These are phyloP conservation scores for Fragilaria radians DNA, from an alignment of 108 stramenopile genomes.

Conservation along the genomic window DNA sequence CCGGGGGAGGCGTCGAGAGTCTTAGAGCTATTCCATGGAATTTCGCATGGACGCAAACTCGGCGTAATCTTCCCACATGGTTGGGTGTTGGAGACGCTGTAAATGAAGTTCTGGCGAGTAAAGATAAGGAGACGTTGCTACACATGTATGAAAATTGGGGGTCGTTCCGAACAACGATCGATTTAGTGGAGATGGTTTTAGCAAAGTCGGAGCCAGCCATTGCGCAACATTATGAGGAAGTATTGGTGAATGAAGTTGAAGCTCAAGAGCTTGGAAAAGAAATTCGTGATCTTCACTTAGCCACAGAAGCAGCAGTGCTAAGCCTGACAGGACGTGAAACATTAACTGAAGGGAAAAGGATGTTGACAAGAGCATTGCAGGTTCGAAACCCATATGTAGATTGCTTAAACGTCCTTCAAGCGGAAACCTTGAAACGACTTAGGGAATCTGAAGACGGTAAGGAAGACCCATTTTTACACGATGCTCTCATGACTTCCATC, in stretches of 20 bases:
- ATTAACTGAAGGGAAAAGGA: conserved; percentile 61
- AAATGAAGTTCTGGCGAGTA: conserved; percentile 35
- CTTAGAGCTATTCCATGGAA: conserved; percentile 97
- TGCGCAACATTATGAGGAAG: conserved; percentile 84
- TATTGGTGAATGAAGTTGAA: conserved; percentile 69
- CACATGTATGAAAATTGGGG: conserved; percentile 91
- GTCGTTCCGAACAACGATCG: conserved; percentile 87
- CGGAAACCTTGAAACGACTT: conserved; percentile 85
- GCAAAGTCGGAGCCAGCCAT: conserved; percentile 89
- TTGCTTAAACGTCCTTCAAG: conserved; percentile 91
- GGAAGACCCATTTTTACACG: conserved; percentile 80
- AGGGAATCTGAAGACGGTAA: conserved; percentile 48
- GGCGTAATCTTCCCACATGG: conserved; percentile 93
- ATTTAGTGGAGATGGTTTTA: conserved; percentile 94
- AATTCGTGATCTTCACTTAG: conserved; percentile 63
- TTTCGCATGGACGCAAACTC: conserved; percentile 97
- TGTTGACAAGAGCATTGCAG: conserved; percentile 68
- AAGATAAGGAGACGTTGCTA: conserved; percentile 44
- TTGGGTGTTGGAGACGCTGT: conserved; percentile 93
- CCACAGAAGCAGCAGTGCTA: conserved; percentile 71
- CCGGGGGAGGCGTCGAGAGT: conserved; percentile 93
- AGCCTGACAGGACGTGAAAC: conserved; percentile 65
- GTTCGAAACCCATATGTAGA: conserved; percentile 96
- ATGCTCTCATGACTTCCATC: conserved; percentile 90
- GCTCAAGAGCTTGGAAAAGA: conserved; percentile 66